These are phyloP conservation scores for Ceratobasidium theobromae DNA, from an alignment of 1,284 basidiomycete genomes.

Conservation along the genomic window DNA sequence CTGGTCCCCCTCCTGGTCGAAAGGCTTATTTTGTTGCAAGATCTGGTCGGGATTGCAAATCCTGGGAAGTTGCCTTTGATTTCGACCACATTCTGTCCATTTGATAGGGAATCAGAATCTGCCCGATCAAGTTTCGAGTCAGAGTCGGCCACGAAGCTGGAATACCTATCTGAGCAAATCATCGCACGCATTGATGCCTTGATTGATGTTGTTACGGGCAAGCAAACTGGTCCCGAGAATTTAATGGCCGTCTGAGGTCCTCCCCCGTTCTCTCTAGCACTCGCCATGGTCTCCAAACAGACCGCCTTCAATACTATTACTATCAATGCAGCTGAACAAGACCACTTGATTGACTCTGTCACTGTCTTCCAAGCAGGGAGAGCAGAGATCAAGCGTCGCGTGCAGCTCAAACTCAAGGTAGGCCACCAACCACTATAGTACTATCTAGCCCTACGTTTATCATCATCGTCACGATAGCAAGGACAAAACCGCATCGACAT, in stretches of 20 bases:
- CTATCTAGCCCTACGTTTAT: neutral
- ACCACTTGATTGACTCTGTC: neutral
- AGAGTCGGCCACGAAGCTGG: too few relatives aligned
- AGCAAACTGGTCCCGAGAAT: neutral
- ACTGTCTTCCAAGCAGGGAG: constrained; percentile 17
- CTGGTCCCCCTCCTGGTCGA: too few relatives aligned
- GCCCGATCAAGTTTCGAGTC: too few relatives aligned
- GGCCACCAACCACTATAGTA: neutral
- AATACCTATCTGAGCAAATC: too few relatives aligned
- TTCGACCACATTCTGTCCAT: too few relatives aligned
- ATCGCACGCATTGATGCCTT: too few relatives aligned
- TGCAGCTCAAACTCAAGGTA: constrained; percentile 10
- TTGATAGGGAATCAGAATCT: too few relatives aligned
- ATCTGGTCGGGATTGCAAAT: too few relatives aligned
- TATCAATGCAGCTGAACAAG: constrained; percentile 20
- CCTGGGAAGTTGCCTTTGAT: too few relatives aligned
- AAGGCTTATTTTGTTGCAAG: too few relatives aligned
- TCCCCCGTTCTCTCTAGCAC: neutral
- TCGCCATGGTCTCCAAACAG: neutral
- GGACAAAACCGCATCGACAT: constrained; percentile 40
- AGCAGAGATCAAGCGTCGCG: constrained; percentile 13
- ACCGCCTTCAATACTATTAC: constrained; percentile 4
- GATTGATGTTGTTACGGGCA: too few relatives aligned
- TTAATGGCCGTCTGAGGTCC: neutral
- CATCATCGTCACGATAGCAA: constrained; percentile 1